Percentiles rank a stretch among this genome's conserved stretches.
phyloP scores from a whole-genome alignment of 1,284 basidiomycete genomes.

The Cystobasidium pallidum region DNA sequence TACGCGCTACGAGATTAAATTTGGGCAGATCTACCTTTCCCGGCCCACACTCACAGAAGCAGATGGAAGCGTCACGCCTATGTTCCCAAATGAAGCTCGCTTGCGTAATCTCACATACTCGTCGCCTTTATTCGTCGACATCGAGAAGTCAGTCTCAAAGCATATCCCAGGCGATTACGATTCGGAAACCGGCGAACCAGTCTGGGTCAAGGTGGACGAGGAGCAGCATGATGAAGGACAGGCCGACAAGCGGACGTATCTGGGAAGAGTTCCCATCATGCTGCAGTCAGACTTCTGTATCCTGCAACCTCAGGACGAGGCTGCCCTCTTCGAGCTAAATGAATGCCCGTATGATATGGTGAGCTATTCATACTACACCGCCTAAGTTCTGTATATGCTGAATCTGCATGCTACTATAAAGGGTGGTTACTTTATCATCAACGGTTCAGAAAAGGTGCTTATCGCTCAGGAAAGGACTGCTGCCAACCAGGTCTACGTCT shows the following conservation, averaged over 20 bases:
- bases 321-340: conserved; percentile 84
- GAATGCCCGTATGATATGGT: conserved; percentile 93
- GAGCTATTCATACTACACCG: conserved; percentile 39
- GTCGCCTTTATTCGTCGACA: conserved; percentile 93
- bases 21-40: conserved; percentile 96
- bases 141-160: conserved; percentile 80
- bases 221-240: conserved; percentile 68
- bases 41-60: conserved; percentile 92
- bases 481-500: conserved; percentile 98
- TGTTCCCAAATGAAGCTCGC: conserved; percentile 97
- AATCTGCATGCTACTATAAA: conserved; percentile 54
- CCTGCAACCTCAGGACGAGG: conserved; percentile 75
- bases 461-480: conserved; percentile 99
- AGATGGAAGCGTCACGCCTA: conserved; percentile 87
- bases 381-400: neutral
- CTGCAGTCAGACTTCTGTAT: conserved; percentile 94
- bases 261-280: conserved; percentile 99
- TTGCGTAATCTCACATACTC: conserved; percentile 94
- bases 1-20: conserved; percentile 93
- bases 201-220: conserved; percentile 67
- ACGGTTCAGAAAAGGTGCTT: conserved; percentile 98
- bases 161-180: conserved; percentile 73
- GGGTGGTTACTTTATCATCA: conserved; percentile 99
- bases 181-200: conserved; percentile 69
- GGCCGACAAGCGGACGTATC: conserved; percentile 85